phyloP scores from a whole-genome alignment of 768 basidiomycete species.

The Boletus rubroflammeus region DNA sequence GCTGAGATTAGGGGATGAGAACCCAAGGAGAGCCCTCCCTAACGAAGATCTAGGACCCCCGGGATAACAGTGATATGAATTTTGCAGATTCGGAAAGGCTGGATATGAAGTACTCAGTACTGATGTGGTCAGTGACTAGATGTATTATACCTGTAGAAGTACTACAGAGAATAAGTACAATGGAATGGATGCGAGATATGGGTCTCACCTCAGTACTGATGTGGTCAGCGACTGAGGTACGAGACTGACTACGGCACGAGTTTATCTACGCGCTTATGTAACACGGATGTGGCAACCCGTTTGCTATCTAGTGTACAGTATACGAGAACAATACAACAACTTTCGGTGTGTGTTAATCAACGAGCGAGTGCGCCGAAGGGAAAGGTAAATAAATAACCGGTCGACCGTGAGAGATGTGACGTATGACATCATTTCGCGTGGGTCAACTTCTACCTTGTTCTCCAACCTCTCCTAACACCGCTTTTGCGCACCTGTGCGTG shows the following conservation, averaged over 20 bases:
- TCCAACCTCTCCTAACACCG: neutral
- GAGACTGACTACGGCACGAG: no score
- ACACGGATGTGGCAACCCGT: no score
- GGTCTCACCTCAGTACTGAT: no score
- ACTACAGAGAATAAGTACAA: no score
- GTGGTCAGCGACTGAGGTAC: no score
- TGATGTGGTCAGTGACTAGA: no score
- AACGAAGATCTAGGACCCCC: neutral
- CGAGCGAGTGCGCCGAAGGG: neutral
- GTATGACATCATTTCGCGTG: neutral
- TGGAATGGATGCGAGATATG: no score
- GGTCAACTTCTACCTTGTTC: neutral
- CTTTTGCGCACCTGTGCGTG: neutral
- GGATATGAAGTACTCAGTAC: no score
- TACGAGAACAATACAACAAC: no score
- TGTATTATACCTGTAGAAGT: no score
- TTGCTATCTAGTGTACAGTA: no score
- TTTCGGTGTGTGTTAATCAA: neutral
- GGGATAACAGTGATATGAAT: neutral
- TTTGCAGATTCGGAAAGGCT: neutral
- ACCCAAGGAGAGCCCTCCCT: neutral
- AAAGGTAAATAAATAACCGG: neutral
- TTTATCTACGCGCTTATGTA: no score
- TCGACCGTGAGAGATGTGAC: neutral
- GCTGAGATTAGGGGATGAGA: neutral